Conservation (phyloP, 2,329 filamentous ascomycete species). For the Alternaria ventricosa region DNA sequence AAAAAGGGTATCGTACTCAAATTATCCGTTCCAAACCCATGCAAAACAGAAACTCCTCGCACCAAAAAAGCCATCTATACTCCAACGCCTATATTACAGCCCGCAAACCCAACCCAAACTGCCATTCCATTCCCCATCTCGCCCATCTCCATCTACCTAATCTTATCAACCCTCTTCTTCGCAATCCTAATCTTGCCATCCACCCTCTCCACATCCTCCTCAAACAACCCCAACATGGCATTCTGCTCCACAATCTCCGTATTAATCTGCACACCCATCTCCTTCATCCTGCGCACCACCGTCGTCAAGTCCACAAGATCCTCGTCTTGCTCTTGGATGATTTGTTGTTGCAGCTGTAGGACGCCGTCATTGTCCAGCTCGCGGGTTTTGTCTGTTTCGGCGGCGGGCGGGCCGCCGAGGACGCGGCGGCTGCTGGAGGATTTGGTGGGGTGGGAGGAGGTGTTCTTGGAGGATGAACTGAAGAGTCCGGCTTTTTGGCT, state of each 20-base stretch:
- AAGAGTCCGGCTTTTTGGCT: conserved; percentile 48
- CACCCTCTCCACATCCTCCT: conserved; percentile 70
- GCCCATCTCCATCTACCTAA: conserved; percentile 45
- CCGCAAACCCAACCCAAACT: not conserved
- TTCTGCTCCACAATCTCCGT: conserved; percentile 76
- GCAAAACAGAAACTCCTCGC: not conserved
- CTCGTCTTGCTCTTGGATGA: conserved; percentile 77
- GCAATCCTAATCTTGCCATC: conserved; percentile 74
- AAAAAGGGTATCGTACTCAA: not conserved
- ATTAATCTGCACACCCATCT: conserved; percentile 79
- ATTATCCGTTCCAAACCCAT: not conserved
- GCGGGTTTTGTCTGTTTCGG: conserved; percentile 77
- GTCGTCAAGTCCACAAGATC: conserved; percentile 72
- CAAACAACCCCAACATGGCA: conserved; percentile 72
- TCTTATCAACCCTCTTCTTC: conserved; percentile 74
- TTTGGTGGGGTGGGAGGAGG: conserved; percentile 11
- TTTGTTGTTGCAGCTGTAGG: conserved; percentile 73
- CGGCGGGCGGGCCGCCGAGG: conserved; percentile 73
- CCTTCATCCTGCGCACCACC: conserved; percentile 74
- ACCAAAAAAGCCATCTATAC: not conserved
- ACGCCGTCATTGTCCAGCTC: conserved; percentile 80
- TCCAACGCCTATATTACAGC: not conserved
- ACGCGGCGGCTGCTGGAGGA: conserved; percentile 64
- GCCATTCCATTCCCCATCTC: not conserved
- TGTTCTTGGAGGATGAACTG: conserved; percentile 20